phyloP scores from a whole-genome alignment of 1,139 yeast genomes.

The Zygotorulaspora mrakii region DNA sequence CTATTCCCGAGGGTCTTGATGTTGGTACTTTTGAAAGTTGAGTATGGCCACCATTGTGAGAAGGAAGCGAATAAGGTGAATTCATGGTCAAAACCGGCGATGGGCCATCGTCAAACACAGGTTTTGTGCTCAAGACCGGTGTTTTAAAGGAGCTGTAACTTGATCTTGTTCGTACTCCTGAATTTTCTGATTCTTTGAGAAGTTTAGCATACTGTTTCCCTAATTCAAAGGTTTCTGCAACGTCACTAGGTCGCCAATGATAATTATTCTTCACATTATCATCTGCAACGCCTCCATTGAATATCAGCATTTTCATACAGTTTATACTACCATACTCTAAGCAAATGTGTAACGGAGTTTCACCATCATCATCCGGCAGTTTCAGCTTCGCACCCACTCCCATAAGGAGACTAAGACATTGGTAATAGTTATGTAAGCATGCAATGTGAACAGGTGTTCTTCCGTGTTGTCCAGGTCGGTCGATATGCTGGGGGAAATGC shows the following conservation, averaged over 20 bases:
- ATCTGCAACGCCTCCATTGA: slow-evolving; percentile 44
- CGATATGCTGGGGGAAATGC: slow-evolving; percentile 67
- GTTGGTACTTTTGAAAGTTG: slow-evolving; percentile 24
- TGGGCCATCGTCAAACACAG: slow-evolving; percentile 30
- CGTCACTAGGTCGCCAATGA: slow-evolving; percentile 70
- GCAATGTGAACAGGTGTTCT: slow-evolving; percentile 77
- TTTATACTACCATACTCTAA: slow-evolving; percentile 69
- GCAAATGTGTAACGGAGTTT: slow-evolving; percentile 77
- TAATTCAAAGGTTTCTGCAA: slow-evolving; percentile 50
- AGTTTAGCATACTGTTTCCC: slow-evolving; percentile 36
- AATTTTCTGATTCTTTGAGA: slow-evolving; percentile 17
- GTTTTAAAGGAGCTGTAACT: slow-evolving; percentile 22
- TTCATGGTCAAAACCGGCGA: slow-evolving; percentile 29
- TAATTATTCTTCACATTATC: slow-evolving; percentile 50
- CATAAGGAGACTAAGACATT: slow-evolving; percentile 65
- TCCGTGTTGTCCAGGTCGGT: slow-evolving; percentile 54
- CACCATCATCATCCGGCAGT: slow-evolving; percentile 58
- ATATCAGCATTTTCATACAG: slow-evolving; percentile 58
- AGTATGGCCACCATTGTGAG: slow-evolving; percentile 19
- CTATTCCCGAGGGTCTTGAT: slow-evolving; percentile 19
- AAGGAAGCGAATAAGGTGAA: slow-evolving; percentile 23
- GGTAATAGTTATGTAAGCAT: slow-evolving; percentile 60
- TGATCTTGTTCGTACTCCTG: slow-evolving; percentile 17
- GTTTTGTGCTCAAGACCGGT: slow-evolving; percentile 20
- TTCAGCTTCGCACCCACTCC: slow-evolving; percentile 79